Base-by-base conservation (phyloP, 1,139 yeast species). In the Candida tetrigidarum region DNA sequence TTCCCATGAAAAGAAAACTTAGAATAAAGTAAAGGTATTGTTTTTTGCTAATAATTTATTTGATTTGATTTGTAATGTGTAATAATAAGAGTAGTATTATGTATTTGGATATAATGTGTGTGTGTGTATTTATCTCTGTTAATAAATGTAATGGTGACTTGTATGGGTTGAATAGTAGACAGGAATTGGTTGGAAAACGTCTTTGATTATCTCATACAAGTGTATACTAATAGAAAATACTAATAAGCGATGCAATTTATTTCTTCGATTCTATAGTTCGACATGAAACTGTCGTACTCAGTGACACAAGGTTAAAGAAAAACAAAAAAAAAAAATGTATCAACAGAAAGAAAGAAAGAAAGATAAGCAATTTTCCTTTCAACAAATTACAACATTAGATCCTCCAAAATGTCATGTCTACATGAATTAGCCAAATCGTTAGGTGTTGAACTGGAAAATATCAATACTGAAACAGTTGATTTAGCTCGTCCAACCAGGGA, bases 1-100 rank as follows among this genome's bases (percentile, higher is more conserved):
- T 5, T 42, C 52, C 5, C 41, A 37, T 27, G 50, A 46, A 25
- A 50, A 50, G 47, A 47, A 45, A 33, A 36, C 43, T 12, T 47
- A 39, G 39, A 25, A 9, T 8, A 14, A 14, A 4, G 11, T 28
- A 28, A 28, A 7, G 28, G 28, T n/a, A n/a, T 7, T 7, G 12
- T 4, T 26, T 19, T 33, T 30, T n/a, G n/a, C n/a, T n/a, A 28
- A 12, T 35, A 16, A 15, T 26, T 3, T n/a, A 26, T 26, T 26
- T 34, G 19, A n/a, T 12, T 34, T n/a, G 20, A 11, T 34, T 12
- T 8, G 12, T 34, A 34, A 34, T 34, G 37, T 34, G 37, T 34
- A 30, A 30, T 9, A 34, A 14, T 22, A 22, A 34, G 11, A 12
- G 16, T 22, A 34, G 19, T 34, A 34, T 37, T 25, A 36, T n/a